A percentile compares a stretch with the other conserved stretches of the same genome.
phyloP scores from a whole-genome alignment of 2,329 filamentous ascomycete genomes.

The Botryosphaeria dothidea region DNA sequence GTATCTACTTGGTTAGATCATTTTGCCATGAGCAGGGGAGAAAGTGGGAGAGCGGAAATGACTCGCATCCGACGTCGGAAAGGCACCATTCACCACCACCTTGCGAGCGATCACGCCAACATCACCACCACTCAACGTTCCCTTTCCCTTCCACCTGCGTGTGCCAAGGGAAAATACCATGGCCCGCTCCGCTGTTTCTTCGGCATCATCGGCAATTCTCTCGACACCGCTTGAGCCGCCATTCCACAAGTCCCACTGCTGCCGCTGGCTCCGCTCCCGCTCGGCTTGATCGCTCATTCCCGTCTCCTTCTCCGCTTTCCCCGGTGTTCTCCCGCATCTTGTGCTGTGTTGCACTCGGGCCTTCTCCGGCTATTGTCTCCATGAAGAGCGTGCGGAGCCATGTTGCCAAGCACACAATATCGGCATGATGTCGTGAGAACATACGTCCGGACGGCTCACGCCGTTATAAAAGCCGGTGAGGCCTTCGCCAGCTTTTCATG shows the following conservation, averaged over 20 bases:
- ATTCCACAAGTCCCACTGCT: not conserved
- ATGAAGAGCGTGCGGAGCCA: not conserved
- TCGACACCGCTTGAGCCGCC: not conserved
- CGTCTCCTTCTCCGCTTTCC: not conserved
- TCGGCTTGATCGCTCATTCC: not conserved
- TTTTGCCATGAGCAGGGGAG: not conserved
- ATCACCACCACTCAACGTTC: not conserved
- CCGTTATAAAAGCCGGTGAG: not conserved
- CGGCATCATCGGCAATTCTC: not conserved
- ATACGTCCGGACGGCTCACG: not conserved
- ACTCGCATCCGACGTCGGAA: not conserved
- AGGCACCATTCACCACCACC: not conserved
- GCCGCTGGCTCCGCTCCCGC: not conserved
- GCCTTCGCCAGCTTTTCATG: not conserved
- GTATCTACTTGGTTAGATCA: no score
- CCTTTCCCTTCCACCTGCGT: not conserved
- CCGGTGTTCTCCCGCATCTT: not conserved
- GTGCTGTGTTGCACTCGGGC: not conserved
- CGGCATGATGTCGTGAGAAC: conserved; percentile 14
- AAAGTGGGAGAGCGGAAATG: not conserved
- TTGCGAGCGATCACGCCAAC: conserved; percentile 4
- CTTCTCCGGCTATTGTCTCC: not conserved
- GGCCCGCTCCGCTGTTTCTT: not conserved
- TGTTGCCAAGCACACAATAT: not conserved
- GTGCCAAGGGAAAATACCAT: not conserved